These are phyloP conservation scores for Cronartium quercuum DNA, from an alignment of 1,284 basidiomycete species.

Conservation along the genomic window DNA sequence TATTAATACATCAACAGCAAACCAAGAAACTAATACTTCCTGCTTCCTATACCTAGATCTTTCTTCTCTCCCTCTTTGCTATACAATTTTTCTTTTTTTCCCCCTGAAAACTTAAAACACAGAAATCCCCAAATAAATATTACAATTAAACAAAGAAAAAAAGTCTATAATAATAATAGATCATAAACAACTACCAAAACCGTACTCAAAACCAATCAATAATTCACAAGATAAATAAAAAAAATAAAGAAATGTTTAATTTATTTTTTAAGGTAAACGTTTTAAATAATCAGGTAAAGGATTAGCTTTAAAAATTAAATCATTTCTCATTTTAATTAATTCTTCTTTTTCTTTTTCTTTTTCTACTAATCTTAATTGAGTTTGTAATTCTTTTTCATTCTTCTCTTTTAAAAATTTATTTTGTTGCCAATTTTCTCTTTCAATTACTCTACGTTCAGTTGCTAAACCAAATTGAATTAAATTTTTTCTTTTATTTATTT, in stretches of 20 bases:
- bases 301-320: slow-evolving; percentile 28
- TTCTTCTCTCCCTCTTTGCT: no score
- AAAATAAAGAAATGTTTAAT: neutral
- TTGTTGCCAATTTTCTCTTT: slow-evolving; percentile 34
- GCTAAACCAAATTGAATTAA: slow-evolving; percentile 12
- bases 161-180: neutral
- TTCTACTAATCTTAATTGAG: slow-evolving; percentile 14
- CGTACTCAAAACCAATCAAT: neutral
- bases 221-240: neutral
- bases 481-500: slow-evolving; percentile 10
- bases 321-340: slow-evolving; percentile 24
- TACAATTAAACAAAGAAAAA: neutral
- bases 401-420: slow-evolving; percentile 26
- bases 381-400: slow-evolving; percentile 11
- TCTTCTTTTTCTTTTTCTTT: slow-evolving; percentile 12
- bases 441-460: slow-evolving; percentile 28
- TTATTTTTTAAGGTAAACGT: neutral
- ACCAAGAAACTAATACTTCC: neutral
- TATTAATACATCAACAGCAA: neutral
- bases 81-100: no score
- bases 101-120: neutral
- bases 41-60: no score
- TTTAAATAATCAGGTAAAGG: slow-evolving; percentile 23
- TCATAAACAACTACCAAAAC: neutral
- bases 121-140: neutral